phyloP scores from a whole-genome alignment of 345 rosid genomes.

The Stellera chamaejasme region DNA sequence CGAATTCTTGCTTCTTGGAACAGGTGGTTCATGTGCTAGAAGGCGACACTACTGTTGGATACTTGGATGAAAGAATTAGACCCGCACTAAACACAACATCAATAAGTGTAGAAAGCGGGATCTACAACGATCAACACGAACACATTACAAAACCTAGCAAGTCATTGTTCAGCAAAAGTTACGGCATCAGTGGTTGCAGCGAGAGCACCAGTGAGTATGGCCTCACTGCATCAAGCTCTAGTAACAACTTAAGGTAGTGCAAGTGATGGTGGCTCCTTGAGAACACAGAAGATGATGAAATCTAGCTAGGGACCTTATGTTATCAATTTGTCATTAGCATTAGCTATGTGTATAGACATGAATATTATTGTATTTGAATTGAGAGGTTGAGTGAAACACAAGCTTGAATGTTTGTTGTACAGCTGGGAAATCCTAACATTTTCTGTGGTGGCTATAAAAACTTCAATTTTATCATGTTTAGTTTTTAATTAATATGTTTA shows the following conservation, averaged over 20 bases:
- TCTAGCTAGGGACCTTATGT: too few species aligned
- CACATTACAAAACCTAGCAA: conserved; percentile 32
- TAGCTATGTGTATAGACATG: too few species aligned
- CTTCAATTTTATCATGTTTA: too few species aligned
- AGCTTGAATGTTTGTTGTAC: too few species aligned
- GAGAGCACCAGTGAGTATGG: conserved; percentile 54
- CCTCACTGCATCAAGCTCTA: conserved; percentile 44
- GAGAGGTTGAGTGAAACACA: too few species aligned
- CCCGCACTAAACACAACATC: conserved; percentile 24
- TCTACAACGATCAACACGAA: conserved; percentile 21
- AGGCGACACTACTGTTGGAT: conserved; percentile 46
- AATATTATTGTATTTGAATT: too few species aligned
- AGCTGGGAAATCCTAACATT: not conserved
- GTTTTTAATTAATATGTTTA: too few species aligned
- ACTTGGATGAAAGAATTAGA: conserved; percentile 30
- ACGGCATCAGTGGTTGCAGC: conserved; percentile 23
- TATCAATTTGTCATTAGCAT: too few species aligned
- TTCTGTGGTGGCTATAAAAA: too few species aligned
- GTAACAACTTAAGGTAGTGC: conserved; percentile 24
- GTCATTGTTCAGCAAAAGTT: conserved; percentile 25
- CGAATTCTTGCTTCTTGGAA: not conserved
- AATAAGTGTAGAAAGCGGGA: conserved; percentile 36
- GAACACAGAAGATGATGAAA: too few species aligned
- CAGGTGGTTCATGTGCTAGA: conserved; percentile 65
- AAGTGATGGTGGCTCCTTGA: too few species aligned